Base-by-base conservation (phyloP, 495 filamentous ascomycete species). In the Trichoderma virens region DNA sequence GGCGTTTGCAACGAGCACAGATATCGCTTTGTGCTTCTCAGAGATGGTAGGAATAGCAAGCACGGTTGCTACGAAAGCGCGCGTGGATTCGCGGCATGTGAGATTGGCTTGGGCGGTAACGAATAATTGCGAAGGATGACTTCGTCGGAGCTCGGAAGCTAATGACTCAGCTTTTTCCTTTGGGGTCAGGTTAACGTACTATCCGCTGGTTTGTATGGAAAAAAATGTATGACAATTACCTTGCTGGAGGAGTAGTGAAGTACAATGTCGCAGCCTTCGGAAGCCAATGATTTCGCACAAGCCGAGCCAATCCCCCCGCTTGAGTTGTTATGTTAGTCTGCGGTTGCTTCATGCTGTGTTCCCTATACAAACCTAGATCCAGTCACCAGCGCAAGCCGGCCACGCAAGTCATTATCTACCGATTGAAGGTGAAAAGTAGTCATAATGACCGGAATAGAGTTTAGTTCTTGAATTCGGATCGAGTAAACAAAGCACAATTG, bases 221-320 rank as follows among this genome's bases (percentile, higher is more conserved):
- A 23, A 3, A 2, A 30, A 13, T 56, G 3, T 23, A 11, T 9
- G 5, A 38, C 11, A 38, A n/a, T n/a, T 27, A 59, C 51, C 51
- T 59, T 41, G 34, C 34, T 62, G 16, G 60, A 62, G 13, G 60
- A 62, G 60, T 62, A 62, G 31, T 62, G 60, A 14, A 62, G 34
- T 5, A 41, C 60, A 41, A 62, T 32, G n/a, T 62, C 60, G 34
- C 34, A 62, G 32, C 60, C 60, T 23, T 62, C 60, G 32, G 60
- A 31, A 34, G 60, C 60, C n/a, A 62, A 25, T 31, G 60, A 31
- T 8, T 27, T 35, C 9, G 60, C 60, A 38, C 31, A 62, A 3
- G 28, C 60, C 7, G 30, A 35, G 60, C 60, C 60, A 38, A 62
- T 62, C 11, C 60, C 60, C 20, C 60, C 60, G 13, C 60, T 62